Conservation (phyloP, 192 early-diverging fungal species). For the Rhizoclosmatium globosum region DNA sequence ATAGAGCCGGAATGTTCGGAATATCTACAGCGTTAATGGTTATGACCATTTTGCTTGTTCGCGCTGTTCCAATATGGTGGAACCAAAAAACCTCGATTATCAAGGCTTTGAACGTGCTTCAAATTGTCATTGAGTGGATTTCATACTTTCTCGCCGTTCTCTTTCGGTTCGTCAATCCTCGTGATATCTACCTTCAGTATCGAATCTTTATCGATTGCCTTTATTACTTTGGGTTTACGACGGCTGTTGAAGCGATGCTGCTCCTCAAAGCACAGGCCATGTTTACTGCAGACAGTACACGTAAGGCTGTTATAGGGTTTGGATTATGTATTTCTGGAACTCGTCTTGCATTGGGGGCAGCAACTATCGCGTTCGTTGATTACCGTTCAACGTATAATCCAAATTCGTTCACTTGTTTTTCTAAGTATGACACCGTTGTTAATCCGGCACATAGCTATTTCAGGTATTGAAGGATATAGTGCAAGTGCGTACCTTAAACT, state of each 20-base stretch:
- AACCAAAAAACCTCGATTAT: not conserved
- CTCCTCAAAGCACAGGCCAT: constrained; percentile 1
- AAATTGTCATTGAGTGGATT: not conserved
- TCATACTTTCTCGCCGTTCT: constrained; percentile 4
- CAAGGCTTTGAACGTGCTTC: not conserved
- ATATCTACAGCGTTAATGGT: not conserved
- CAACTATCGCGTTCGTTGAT: not conserved
- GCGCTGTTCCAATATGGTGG: not conserved
- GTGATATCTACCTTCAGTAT: not conserved
- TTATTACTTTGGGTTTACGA: not conserved
- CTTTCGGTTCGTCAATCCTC: not conserved
- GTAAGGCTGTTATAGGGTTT: not conserved
- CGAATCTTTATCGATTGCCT: not conserved
- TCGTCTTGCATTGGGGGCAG: not conserved
- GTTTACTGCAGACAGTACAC: not conserved
- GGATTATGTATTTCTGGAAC: not conserved
- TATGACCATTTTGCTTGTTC: not conserved
- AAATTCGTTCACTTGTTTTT: not conserved
- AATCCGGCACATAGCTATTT: not conserved
- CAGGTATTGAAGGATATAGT: not conserved
- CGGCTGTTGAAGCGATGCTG: not conserved
- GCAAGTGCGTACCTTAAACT: not conserved
- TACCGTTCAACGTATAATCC: not conserved
- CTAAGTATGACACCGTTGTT: not conserved
- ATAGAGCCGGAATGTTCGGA: not conserved